Percentiles rank a stretch among this genome's conserved stretches.
phyloP scores from a whole-genome alignment of 306 rosid genomes.

The Castanea sativa region DNA sequence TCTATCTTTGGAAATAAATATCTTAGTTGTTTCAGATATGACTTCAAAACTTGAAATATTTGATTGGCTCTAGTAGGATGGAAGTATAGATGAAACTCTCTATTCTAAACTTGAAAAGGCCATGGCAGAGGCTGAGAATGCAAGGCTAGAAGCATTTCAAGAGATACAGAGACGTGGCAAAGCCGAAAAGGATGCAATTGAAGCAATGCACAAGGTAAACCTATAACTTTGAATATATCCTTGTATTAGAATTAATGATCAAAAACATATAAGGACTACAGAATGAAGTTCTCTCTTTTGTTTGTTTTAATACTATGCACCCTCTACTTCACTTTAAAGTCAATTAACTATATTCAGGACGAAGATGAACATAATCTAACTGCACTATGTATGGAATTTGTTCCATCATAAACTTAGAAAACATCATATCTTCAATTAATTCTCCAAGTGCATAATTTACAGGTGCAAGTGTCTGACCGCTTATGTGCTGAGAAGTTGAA shows the following conservation, averaged over 20 bases:
- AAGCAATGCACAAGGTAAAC: constrained; percentile 58
- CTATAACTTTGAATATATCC: neutral
- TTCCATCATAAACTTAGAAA: constrained; percentile 3
- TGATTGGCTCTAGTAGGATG: constrained; percentile 54
- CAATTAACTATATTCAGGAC: neutral
- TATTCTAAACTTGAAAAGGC: constrained; percentile 60
- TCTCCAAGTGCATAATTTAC: constrained; percentile 2
- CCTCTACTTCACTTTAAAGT: neutral
- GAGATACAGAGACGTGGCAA: constrained; percentile 56
- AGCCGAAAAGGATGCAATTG: constrained; percentile 64
- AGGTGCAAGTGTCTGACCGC: constrained; percentile 46
- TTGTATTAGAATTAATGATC: neutral
- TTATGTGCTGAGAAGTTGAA: constrained; percentile 42
- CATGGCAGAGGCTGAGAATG: constrained; percentile 63
- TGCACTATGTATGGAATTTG: neutral
- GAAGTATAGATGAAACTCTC: constrained; percentile 44
- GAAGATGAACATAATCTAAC: neutral
- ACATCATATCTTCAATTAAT: neutral
- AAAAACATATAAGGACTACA: neutral
- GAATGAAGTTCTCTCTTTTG: neutral
- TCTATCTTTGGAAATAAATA: neutral
- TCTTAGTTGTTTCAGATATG: neutral
- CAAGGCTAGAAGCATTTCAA: constrained; percentile 47
- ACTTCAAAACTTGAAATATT: neutral
- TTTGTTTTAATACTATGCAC: neutral